phyloP scores from a whole-genome alignment of 2,329 filamentous ascomycete species.

The Ceratocystis albifundus region DNA sequence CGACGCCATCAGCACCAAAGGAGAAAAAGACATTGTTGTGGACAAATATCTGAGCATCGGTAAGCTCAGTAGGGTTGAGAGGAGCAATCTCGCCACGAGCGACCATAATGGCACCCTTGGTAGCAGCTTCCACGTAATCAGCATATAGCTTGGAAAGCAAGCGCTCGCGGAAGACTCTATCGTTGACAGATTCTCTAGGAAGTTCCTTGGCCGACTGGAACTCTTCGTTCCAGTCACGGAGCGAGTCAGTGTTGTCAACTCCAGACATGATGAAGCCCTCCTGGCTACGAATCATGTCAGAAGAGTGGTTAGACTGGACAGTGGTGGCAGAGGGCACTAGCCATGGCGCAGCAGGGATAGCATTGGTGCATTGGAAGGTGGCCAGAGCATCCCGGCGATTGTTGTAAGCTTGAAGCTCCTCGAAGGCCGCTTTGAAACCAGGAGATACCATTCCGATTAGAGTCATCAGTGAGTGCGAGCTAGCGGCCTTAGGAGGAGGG shows the following conservation, averaged over 20 bases:
- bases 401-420: conserved; percentile 71
- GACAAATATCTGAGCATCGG: conserved; percentile 94
- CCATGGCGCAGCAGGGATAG: conserved; percentile 87
- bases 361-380: conserved; percentile 91
- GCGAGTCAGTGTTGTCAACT: conserved; percentile 83
- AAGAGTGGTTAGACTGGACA: conserved; percentile 55
- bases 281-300: conserved; percentile 81
- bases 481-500: conserved; percentile 61
- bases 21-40: conserved; percentile 99
- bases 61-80: conserved; percentile 83
- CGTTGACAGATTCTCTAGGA: conserved; percentile 85
- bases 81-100: conserved; percentile 86
- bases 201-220: conserved; percentile 94
- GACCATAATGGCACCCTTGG: conserved; percentile 81
- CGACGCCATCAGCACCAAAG: conserved; percentile 92
- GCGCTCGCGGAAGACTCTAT: conserved; percentile 89
- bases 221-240: conserved; percentile 98
- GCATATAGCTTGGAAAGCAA: conserved; percentile 92
- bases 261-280: conserved; percentile 85
- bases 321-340: conserved; percentile 61
- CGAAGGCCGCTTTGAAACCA: conserved; percentile 67
- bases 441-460: conserved; percentile 70
- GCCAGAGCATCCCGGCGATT: conserved; percentile 76
- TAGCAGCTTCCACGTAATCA: conserved; percentile 93
- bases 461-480: conserved; percentile 74